Base-by-base conservation (phyloP, 2,329 filamentous ascomycete species). In the Fonsecaea erecta region DNA sequence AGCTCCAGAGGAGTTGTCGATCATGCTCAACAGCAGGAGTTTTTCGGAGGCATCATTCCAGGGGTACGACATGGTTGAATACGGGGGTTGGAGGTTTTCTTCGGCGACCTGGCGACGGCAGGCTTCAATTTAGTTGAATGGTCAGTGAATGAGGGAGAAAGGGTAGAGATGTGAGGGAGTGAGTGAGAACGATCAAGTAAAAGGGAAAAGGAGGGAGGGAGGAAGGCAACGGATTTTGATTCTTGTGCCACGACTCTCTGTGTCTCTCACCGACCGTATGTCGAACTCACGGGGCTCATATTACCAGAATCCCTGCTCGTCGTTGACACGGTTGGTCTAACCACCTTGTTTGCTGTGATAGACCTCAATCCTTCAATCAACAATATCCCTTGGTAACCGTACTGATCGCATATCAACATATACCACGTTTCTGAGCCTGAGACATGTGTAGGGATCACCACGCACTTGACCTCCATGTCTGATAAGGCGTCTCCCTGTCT, bases 21-120 rank as follows among this genome's bases (percentile, higher is more conserved):
- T 63, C 30, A 69, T 48, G 26, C 28, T 54, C 32, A 60, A 57
- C 16, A 69, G 67, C 18, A 69, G 54, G 16, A 60, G 43, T 51
- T 64, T 67, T 51, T 69, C 67, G 2, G 59, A 35, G 12, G 59
- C 8, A 12, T 65, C 58, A n/a, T 58, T 60, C 66, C 66, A 68
- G 16, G 28, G 11, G 43, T 32, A 43, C 21, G 60, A 30, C 64
- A 66, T 66, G 54, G 34, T 24, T 63, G 60, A n/a, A 30, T n/a
- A 43, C 24, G 14, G 43, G 26, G 48, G 55, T n/a, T n/a, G n/a
- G n/a, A n/a, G n/a, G n/a, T n/a, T n/a, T n/a, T n/a, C n/a, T n/a
- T n/a, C n/a, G n/a, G n/a, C n/a, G n/a, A n/a, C n/a, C n/a, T n/a
- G n/a, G n/a, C n/a, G n/a, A n/a, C 21, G 14, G 12, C 4, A 12